Base-by-base conservation (phyloP, 768 basidiomycete species). In the Amylocystis lapponica region DNA sequence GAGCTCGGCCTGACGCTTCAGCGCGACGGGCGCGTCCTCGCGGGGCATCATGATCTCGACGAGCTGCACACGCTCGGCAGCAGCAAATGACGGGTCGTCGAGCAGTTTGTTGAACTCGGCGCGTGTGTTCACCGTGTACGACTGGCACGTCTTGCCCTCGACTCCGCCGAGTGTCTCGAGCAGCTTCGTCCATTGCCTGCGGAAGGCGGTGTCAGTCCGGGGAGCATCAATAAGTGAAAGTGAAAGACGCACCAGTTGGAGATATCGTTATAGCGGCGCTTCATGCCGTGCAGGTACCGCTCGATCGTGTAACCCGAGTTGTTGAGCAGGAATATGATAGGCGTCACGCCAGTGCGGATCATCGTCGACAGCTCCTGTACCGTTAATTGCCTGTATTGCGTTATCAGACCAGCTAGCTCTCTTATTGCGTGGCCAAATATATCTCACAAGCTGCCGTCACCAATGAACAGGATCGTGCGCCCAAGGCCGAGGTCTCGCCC, bases 281-380 rank as follows among this genome's bases (percentile, higher is more conserved):
- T 55, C 63, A 69, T 72, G 16, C 84, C 84, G 47, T 91, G 86
- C 33, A 86, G 69, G 50, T 71, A 75, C 14, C 85, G 76, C 67
- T 98, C 94, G 40, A 98, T 91, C 16, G 86, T 86, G 65, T 95
- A 95, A 0, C 88, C 85, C 14, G 67, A 70, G 59, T 89, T 90
- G 61, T 89, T 89, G 37, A 90, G 62, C 16, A 90, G 68, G 62
- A 93, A 93, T 25, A 93, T 71, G 61, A 92, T 88, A 4, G 95
- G 93, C 50, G 73, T 82, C 26, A 94, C 60, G 7, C 73, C 76
- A 43, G 75, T 63, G 31, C 73, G 74, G 35, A 93, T 74, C 85
- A 95, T 94, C 0, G 86, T 83, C 4, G 88, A 85, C 12, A 90
- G 59, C 56, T 94, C 89, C 62, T 93, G 90, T 5, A 86, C 80